These are phyloP conservation scores for Lentinula aciculospora DNA, from an alignment of 768 basidiomycete genomes.

Conservation along the genomic window DNA sequence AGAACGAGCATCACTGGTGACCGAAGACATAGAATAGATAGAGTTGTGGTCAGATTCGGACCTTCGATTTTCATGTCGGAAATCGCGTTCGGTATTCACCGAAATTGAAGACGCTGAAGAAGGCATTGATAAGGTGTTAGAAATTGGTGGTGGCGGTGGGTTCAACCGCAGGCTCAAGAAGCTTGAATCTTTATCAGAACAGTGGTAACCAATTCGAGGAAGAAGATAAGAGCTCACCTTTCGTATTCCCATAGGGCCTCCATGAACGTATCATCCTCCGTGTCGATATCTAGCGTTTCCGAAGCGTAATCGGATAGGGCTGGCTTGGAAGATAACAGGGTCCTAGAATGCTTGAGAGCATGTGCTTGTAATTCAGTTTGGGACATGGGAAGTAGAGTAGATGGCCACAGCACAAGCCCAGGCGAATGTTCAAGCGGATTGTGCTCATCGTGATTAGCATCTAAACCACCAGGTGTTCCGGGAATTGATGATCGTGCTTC, in stretches of 20 bases:
- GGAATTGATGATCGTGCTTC: too few species aligned
- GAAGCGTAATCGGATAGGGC: slow-evolving; percentile 35
- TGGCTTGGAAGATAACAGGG: slow-evolving; percentile 35
- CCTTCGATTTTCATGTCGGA: background rate
- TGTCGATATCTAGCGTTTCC: slow-evolving; percentile 20
- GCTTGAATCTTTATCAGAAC: slow-evolving; percentile 5
- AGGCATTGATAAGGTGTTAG: background rate
- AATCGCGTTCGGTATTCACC: background rate
- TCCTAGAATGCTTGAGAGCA: slow-evolving; percentile 38
- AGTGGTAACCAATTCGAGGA: background rate
- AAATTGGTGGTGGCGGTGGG: slow-evolving; percentile 9
- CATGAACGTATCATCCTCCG: slow-evolving; percentile 19
- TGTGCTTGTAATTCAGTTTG: slow-evolving; percentile 43
- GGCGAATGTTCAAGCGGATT: slow-evolving; percentile 31
- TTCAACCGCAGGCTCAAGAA: slow-evolving; percentile 19
- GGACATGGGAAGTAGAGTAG: slow-evolving; percentile 35
- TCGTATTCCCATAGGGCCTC: slow-evolving; percentile 36
- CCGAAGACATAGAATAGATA: slow-evolving; percentile 7
- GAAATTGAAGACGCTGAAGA: background rate
- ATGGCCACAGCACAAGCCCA: slow-evolving; percentile 40
- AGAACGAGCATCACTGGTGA: slow-evolving; percentile 12
- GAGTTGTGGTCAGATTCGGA: background rate
- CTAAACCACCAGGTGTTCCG: background rate
- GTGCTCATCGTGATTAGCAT: background rate
- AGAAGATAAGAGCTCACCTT: slow-evolving; percentile 17